phyloP scores from a whole-genome alignment of 2,329 filamentous ascomycete genomes.

The Emydomyces testavorans region DNA sequence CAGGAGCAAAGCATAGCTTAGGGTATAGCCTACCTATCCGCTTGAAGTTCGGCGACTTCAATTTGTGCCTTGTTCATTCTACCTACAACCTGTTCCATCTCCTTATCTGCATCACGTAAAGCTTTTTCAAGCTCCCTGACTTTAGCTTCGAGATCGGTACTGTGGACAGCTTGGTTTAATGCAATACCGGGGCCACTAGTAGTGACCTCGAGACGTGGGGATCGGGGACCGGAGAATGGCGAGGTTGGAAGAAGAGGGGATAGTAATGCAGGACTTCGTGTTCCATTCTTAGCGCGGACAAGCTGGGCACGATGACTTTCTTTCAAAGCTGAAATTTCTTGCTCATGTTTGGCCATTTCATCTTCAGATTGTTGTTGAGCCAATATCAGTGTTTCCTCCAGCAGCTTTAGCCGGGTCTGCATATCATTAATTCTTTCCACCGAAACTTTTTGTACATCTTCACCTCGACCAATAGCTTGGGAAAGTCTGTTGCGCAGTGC shows the following conservation, averaged over 20 bases:
- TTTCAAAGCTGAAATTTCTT: slow-evolving; percentile 63
- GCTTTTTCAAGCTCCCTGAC: slow-evolving; percentile 79
- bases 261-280: slow-evolving; percentile 35
- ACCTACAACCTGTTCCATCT: slow-evolving; percentile 74
- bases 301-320: slow-evolving; percentile 69
- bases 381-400: slow-evolving; percentile 73
- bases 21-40: slow-evolving; percentile 31
- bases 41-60: slow-evolving; percentile 66
- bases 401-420: slow-evolving; percentile 63
- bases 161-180: slow-evolving; percentile 58
- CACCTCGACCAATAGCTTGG: slow-evolving; percentile 70
- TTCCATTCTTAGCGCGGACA: slow-evolving; percentile 52
- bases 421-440: slow-evolving; percentile 72
- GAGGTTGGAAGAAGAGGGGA: slow-evolving; percentile 51
- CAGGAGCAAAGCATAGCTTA: too few relatives aligned
- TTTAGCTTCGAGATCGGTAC: slow-evolving; percentile 62
- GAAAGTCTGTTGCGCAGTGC: slow-evolving; percentile 63
- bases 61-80: slow-evolving; percentile 75
- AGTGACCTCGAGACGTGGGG: slow-evolving; percentile 50
- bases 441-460: slow-evolving; percentile 69
- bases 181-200: slow-evolving; percentile 49
- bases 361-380: slow-evolving; percentile 84
- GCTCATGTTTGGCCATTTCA: slow-evolving; percentile 64
- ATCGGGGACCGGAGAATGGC: slow-evolving; percentile 49
- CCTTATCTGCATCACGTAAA: slow-evolving; percentile 59